These are phyloP conservation scores for Penstemon barbatus DNA, from an alignment of 257 asterid species.

Conservation along the genomic window DNA sequence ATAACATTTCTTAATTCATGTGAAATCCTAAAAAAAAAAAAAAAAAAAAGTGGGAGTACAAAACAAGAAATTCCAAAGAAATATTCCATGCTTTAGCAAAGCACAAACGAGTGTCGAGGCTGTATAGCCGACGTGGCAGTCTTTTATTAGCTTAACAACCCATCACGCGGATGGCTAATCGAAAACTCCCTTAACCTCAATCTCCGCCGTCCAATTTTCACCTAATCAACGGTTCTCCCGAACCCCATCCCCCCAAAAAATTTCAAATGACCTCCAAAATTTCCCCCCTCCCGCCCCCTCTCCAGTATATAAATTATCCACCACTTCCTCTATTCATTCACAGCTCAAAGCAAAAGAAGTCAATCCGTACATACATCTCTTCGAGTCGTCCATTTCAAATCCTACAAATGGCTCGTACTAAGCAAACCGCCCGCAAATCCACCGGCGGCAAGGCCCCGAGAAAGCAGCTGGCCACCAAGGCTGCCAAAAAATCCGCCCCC, in stretches of 20 bases:
- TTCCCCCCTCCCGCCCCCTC: conserved; percentile 12
- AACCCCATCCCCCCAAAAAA: conserved; percentile 6
- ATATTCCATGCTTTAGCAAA: too few relatives aligned
- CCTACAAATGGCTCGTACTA: conserved; percentile 26
- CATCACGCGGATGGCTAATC: conserved; percentile 17
- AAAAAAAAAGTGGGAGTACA: too few relatives aligned
- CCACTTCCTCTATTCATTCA: background rate
- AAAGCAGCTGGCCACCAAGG: conserved; percentile 31
- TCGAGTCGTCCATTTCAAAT: background rate
- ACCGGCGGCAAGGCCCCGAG: conserved; percentile 33
- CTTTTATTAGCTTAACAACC: background rate
- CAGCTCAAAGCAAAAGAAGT: background rate
- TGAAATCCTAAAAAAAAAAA: too few relatives aligned
- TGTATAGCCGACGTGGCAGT: background rate
- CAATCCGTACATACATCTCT: too few relatives aligned
- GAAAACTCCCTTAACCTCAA: background rate
- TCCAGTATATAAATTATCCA: background rate
- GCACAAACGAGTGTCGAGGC: background rate
- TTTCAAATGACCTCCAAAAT: conserved; percentile 12
- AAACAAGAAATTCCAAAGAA: too few relatives aligned
- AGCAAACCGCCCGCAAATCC: conserved; percentile 30
- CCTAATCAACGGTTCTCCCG: conserved; percentile 15
- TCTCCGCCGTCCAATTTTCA: conserved; percentile 3
- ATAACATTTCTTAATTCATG: too few relatives aligned
- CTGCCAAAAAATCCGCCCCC: conserved; percentile 27